phyloP scores from a whole-genome alignment of 176 grass and related monocot genomes.

The Musa schizocarpa region DNA sequence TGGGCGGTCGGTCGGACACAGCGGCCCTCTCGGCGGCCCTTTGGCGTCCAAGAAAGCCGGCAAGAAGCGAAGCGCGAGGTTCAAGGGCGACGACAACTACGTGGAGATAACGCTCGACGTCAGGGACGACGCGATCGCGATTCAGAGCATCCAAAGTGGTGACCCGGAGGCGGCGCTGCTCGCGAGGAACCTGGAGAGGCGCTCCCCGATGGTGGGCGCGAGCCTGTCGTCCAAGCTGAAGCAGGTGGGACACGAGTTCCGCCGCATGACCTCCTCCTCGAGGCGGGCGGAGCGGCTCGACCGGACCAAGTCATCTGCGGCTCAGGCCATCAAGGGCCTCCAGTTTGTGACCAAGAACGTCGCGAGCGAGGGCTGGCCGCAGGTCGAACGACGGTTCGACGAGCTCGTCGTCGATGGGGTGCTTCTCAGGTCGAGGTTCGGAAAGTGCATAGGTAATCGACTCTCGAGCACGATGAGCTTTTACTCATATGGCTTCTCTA shows the following conservation, averaged over 20 bases:
- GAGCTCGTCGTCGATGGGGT: conserved; percentile 63
- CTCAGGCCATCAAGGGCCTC: conserved; percentile 51
- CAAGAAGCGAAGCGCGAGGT: conserved; percentile 46
- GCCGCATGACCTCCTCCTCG: conserved; percentile 31
- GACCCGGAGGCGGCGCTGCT: conserved; percentile 35
- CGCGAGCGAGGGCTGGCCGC: conserved; percentile 56
- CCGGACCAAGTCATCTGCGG: conserved; percentile 53
- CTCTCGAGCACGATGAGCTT: background rate
- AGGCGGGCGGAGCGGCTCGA: conserved; percentile 27
- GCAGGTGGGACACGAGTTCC: conserved; percentile 38
- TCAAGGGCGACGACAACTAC: conserved; percentile 69
- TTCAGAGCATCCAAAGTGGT: conserved; percentile 28
- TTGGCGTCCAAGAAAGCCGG: conserved; percentile 25
- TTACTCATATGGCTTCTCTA: background rate
- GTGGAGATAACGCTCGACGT: conserved; percentile 80
- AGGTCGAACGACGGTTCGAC: conserved; percentile 64
- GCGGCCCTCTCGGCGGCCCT: background rate
- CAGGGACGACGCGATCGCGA: conserved; percentile 28
- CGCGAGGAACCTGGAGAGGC: background rate
- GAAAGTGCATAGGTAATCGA: conserved; percentile 67
- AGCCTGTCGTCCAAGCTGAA: conserved; percentile 52
- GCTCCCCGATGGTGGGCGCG: background rate
- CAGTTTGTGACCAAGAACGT: conserved; percentile 70
- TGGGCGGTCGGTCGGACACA: conserved; percentile 3
- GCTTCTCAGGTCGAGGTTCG: conserved; percentile 71